Evolutionary conservation across 306 rosid species (phyloP).

Genomic region (Senna siamea): DNA sequence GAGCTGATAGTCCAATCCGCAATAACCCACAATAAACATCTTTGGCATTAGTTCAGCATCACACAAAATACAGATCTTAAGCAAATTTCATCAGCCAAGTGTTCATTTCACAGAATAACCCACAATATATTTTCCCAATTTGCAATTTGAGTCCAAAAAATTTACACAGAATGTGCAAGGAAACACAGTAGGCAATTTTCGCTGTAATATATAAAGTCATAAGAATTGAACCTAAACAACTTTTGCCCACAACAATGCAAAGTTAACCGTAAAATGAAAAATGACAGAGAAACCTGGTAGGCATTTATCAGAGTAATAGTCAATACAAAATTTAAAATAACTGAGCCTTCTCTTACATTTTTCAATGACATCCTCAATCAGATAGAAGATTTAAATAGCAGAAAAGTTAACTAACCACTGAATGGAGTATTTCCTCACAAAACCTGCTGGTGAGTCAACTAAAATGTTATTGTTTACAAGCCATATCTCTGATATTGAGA

Average conservation of each 20-base stretch:
- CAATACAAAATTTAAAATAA: background rate
- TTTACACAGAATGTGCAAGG: slow-evolving; percentile 12
- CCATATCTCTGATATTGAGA: slow-evolving; percentile 77
- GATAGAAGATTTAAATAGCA: slow-evolving; percentile 13
- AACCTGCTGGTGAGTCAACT: slow-evolving; percentile 60
- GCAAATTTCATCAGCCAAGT: slow-evolving; percentile 1
- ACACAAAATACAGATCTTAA: slow-evolving; percentile 22
- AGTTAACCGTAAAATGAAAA: slow-evolving; percentile 25
- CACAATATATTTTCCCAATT: slow-evolving; percentile 21
- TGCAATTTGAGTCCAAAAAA: slow-evolving; percentile 21
- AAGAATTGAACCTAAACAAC: background rate
- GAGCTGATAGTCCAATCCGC: slow-evolving; percentile 14
- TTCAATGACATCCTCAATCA: slow-evolving; percentile 24
- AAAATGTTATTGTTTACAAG: slow-evolving; percentile 51
- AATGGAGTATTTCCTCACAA: slow-evolving; percentile 67
- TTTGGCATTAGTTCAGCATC: background rate
- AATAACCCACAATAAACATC: background rate
- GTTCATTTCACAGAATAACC: slow-evolving; percentile 23
- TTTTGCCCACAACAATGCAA: slow-evolving; percentile 8
- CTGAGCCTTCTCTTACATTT: background rate
- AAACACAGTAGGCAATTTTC: background rate
- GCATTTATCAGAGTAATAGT: slow-evolving; percentile 7
- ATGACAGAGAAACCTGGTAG: slow-evolving; percentile 11
- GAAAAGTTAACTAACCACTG: slow-evolving; percentile 69
- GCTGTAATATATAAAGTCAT: background rate